Evolutionary conservation across 1,284 basidiomycete species (phyloP), one percentile per base, ranked within the genome.

Genomic region (Pholiota adiposa): DNA sequence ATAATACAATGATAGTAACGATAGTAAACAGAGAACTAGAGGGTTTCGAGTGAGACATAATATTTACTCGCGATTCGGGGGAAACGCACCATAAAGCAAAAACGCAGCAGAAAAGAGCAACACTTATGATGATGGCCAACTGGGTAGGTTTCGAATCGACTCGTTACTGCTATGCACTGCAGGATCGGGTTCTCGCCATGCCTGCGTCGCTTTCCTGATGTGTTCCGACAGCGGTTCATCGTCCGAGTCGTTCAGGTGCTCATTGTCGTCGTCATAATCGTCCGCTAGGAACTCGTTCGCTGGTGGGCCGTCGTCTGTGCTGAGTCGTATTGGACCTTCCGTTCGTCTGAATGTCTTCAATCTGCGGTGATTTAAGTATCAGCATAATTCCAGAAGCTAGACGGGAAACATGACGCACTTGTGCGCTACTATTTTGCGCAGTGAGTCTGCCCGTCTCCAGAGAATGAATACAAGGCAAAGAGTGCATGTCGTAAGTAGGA

Each of bases 291-390:
- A 90, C 57, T 86, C 85, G 12, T 78, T 76, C 6, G 86, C 81
- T 19, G 89, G 78, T 8, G 89, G 90, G 0, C 89, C 88, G 55
- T 91, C 87, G 63, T 92, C 90, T 66, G 84, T 79, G 40, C 88
- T 90, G 25, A 92, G 78, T 9, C 89, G 83, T 62, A 92, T 88
- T 2, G 72, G 77, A 4, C 89, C 89, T 61, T 87, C 85, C 27
- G 72, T 63, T 11, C 75, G 70, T 1, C 80, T 78, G 73, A 87
- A 83, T 7, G 82, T 84, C 65, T 85, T 86, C 54, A 92, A 70
- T 66, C 89, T 91, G 64, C 29, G 58, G 34, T 25, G 14, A 9
- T 38, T 38, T 36, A 23, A 33, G 33, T 46, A 46, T 27, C 29
- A 34, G 44, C 38, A 27, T 14, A 31, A n/a, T 19, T 25, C 21